Evolutionary conservation across 2,329 filamentous ascomycete genomes (phyloP), one percentile per base, ranked within the genome.

Genomic region (Exserohilum rostratum): DNA sequence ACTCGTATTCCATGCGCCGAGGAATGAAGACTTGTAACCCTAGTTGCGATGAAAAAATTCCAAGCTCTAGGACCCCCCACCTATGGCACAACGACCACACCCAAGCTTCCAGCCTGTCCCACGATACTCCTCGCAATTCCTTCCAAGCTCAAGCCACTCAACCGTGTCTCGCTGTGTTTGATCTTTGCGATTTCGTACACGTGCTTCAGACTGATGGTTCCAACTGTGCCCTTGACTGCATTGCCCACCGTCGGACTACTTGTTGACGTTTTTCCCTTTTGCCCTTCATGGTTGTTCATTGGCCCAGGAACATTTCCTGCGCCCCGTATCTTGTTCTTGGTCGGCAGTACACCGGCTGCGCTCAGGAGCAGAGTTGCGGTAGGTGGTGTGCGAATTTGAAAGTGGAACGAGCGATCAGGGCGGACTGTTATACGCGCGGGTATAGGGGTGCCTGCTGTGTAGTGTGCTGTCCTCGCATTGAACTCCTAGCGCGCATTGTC

Each of bases 141-240:
- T 77, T 97, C 91, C 30, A 96, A 84, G 61, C 88, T 92, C 88
- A 93, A 90, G 0, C 89, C 88, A 72, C 66, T 72, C 61, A 82
- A 61, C 52, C 80, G 68, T 35, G 66, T 70, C 76, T 82, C 80
- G 2, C 64, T 62, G 50, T 77, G 89, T 84, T 99, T 99, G 71
- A 99, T 96, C 82, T 91, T 93, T 62, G 95, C 95, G 77, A 99
- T 98, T 80, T 98, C 93, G 78, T 92, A 98, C 18, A 99, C 82
- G 78, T 99, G 95, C 82, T 99, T 99, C 70, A 99, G 79, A 68
- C 89, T 95, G 51, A 99, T 84, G 3, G 85, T 89, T 53, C 93
- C 95, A n/a, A 96, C 85, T 6, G 80, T 86, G 65, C 96, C 91
- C 57, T 88, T 82, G 1, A 88, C 90, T 0, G 91, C 89, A 50